phyloP scores from a whole-genome alignment of 495 filamentous ascomycete species.

The Penicillium manginii region DNA sequence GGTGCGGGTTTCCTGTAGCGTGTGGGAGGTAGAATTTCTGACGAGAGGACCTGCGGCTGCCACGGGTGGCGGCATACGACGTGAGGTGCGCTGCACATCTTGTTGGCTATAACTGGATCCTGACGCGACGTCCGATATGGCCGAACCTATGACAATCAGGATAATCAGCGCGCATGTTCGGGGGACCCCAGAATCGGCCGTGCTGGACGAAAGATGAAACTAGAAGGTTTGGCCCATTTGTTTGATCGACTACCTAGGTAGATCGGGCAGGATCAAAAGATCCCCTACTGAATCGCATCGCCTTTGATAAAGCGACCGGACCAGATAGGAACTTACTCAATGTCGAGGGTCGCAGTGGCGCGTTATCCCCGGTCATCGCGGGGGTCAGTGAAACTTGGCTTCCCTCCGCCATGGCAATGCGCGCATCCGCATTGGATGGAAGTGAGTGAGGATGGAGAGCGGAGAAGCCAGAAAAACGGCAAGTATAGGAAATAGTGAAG shows the following conservation, averaged over 20 bases:
- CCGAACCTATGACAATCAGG: slow-evolving; percentile 32
- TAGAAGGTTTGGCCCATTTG: neutral
- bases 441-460: neutral
- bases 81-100: slow-evolving; percentile 34
- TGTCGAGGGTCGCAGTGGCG: slow-evolving; percentile 22
- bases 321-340: slow-evolving; percentile 21
- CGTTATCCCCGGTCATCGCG: slow-evolving; percentile 21
- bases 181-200: neutral
- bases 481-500: slow-evolving; percentile 1
- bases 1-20: slow-evolving; percentile 35
- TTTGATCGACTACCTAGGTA: neutral
- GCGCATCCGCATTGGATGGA: slow-evolving; percentile 15
- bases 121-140: slow-evolving; percentile 39
- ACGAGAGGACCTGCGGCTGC: slow-evolving; percentile 23
- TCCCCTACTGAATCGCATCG: neutral
- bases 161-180: slow-evolving; percentile 10
- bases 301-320: neutral
- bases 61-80: slow-evolving; percentile 12
- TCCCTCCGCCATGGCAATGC: slow-evolving; percentile 22
- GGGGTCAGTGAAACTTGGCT: slow-evolving; percentile 21
- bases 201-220: neutral
- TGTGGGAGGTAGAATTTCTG: slow-evolving; percentile 35
- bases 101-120: slow-evolving; percentile 40
- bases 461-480: slow-evolving; percentile 3
- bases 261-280: too few relatives aligned